phyloP scores from a whole-genome alignment of 192 early-diverging fungal species.

The Diversispora eburnea region DNA sequence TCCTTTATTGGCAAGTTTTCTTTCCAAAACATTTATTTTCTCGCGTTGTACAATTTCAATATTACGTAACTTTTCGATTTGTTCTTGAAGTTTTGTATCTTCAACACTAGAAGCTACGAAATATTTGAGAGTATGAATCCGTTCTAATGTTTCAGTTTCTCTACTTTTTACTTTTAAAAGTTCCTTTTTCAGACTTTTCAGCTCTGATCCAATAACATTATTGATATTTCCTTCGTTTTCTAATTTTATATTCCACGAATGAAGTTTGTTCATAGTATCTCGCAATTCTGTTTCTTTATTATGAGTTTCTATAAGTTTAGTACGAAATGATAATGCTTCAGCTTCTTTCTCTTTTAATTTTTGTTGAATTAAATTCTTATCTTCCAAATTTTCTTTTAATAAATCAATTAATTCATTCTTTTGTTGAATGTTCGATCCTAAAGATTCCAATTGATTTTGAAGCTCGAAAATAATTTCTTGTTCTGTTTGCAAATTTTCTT shows the following conservation, averaged over 20 bases:
- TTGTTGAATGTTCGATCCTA: constrained; percentile 4
- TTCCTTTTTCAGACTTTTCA: not conserved
- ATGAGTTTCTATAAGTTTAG: constrained; percentile 1
- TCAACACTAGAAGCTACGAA: not conserved
- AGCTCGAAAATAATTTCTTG: not conserved
- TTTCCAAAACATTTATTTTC: constrained; percentile 6
- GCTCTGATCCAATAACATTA: not conserved
- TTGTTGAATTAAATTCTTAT: constrained; percentile 18
- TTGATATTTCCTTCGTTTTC: not conserved
- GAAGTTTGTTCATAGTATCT: not conserved
- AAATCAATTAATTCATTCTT: constrained; percentile 28
- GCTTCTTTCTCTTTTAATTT: constrained; percentile 19
- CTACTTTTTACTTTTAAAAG: not conserved
- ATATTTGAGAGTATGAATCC: not conserved
- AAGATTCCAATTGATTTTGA: constrained; percentile 16
- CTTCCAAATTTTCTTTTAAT: constrained; percentile 9
- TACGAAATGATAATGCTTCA: not conserved
- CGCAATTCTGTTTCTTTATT: not conserved
- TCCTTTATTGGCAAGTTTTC: not conserved
- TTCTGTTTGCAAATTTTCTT: not conserved
- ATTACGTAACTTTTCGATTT: not conserved
- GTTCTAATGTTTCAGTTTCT: not conserved
- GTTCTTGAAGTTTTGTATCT: not conserved
- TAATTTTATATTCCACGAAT: not conserved
- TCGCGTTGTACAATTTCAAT: not conserved